Percentiles rank a stretch among this genome's conserved stretches.
phyloP scores from a whole-genome alignment of 768 basidiomycete genomes.

The Udeniomyces megalosporus region DNA sequence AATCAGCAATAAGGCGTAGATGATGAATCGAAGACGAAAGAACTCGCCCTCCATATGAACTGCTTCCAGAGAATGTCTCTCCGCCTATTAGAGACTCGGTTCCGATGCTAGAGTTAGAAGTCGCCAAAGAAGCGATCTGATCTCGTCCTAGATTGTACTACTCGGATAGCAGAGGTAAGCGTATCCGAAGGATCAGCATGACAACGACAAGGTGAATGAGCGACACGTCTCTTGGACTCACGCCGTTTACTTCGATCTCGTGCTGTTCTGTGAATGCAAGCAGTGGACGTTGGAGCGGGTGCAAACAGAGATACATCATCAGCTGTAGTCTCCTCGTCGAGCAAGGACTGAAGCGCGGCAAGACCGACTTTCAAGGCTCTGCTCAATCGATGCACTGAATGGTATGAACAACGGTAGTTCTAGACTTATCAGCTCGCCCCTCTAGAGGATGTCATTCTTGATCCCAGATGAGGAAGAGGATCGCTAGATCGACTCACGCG shows the following conservation, averaged over 20 bases:
- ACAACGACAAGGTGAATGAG: too few species aligned
- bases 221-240: too few species aligned
- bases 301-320: not conserved
- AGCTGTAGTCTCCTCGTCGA: too few species aligned
- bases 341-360: constrained; percentile 31
- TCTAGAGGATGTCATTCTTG: too few species aligned
- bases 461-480: too few species aligned
- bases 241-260: not conserved
- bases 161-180: too few species aligned
- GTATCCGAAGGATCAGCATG: too few species aligned
- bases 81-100: constrained; percentile 41
- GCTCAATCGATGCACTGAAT: constrained; percentile 21
- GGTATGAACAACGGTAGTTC: too few species aligned
- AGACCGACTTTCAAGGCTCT: constrained; percentile 39
- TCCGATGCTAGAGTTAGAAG: constrained; percentile 28
- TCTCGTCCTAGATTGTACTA: not conserved
- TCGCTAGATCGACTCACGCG: constrained; percentile 13
- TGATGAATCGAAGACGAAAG: too few species aligned
- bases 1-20: not conserved
- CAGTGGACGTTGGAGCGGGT: not conserved
- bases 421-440: too few species aligned
- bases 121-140: constrained; percentile 66
- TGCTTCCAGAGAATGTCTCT: not conserved
- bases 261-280: not conserved
- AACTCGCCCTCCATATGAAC: not conserved